Base-by-base conservation (phyloP, 2,329 filamentous ascomycete species). In the Pseudocercospora musae region DNA sequence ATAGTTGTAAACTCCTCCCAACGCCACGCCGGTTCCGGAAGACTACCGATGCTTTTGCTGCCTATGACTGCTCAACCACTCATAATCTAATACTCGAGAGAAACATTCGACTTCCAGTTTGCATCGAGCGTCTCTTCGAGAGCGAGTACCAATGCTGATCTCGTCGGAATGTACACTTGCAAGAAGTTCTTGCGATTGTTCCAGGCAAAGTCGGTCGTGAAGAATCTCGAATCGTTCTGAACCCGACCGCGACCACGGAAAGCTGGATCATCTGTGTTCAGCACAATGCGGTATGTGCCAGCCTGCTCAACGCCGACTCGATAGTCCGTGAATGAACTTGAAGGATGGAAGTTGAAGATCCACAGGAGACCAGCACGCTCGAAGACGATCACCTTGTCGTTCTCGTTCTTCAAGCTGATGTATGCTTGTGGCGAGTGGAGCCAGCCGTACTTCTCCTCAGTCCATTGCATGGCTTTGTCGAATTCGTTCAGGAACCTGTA, bases 401-500 rank as follows among this genome's bases (percentile, higher is more conserved):
- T 82, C 74, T 98, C 92, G 75, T 99, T 88, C 84, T 98, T 99
- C 69, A 98, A 83, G 65, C 90, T 95, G 72, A 99, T 88, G 75
- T 95, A 96, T 0, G 93, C 95, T 78, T 98, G 94, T 0, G 88
- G 80, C 0, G 89, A 81, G 74, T 91, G 87, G 40, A 99, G 82
- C 95, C 95, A 99, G 68, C 93, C 92, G 74, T 94, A 96, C 77
- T 92, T 93, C 64, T 86, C 86, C 77, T 99, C 95, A 0, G 87
- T 87, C 66, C 85, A 81, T 78, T 99, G 95, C 93, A 99, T 97
- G 66, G 88, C 85, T 62, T 87, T 85, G 81, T 99, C 95, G 76
- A 98, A 99, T 70, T 94, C 89, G 80, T 98, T 96, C 68, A 99
- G 85, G 79, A 90, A 96, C 69, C 87, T 85, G 81, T 98, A 99